Evolutionary conservation across 2,329 filamentous ascomycete genomes (phyloP).

Genomic region (Exophiala sp.): DNA sequence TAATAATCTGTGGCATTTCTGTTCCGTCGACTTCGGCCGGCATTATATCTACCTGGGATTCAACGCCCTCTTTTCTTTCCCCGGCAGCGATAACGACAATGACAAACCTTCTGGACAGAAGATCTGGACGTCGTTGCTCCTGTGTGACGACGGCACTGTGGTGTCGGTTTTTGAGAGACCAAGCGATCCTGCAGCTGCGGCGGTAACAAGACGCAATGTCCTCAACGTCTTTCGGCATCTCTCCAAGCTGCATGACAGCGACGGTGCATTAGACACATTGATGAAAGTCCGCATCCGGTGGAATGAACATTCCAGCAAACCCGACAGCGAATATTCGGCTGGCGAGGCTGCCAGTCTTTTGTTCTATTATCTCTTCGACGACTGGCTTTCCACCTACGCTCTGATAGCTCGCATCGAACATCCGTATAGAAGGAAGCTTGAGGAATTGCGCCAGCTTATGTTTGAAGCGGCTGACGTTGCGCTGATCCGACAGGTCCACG

Average conservation of each 20-base stretch:
- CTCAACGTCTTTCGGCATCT: constrained; percentile 57
- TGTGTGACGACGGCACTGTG: constrained; percentile 30
- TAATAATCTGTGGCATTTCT: constrained; percentile 69
- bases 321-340: constrained; percentile 19
- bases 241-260: constrained; percentile 47
- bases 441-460: constrained; percentile 51
- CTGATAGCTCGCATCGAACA: constrained; percentile 54
- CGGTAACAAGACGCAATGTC: constrained; percentile 50
- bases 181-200: constrained; percentile 38
- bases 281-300: constrained; percentile 44
- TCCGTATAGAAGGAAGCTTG: constrained; percentile 45
- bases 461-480: constrained; percentile 44
- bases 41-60: constrained; percentile 24
- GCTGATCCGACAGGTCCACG: constrained; percentile 49
- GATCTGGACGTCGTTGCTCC: constrained; percentile 56
- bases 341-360: constrained; percentile 56
- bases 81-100: constrained; percentile 47
- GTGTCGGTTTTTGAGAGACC: constrained; percentile 44
- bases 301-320: constrained; percentile 24
- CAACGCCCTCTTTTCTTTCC: constrained; percentile 24
- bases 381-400: constrained; percentile 59
- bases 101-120: constrained; percentile 14
- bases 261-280: constrained; percentile 45
- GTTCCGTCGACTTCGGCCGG: constrained; percentile 61
- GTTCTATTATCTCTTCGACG: constrained; percentile 63